phyloP scores from a whole-genome alignment of 2,329 filamentous ascomycete species.

The Sporothrix protearum region DNA sequence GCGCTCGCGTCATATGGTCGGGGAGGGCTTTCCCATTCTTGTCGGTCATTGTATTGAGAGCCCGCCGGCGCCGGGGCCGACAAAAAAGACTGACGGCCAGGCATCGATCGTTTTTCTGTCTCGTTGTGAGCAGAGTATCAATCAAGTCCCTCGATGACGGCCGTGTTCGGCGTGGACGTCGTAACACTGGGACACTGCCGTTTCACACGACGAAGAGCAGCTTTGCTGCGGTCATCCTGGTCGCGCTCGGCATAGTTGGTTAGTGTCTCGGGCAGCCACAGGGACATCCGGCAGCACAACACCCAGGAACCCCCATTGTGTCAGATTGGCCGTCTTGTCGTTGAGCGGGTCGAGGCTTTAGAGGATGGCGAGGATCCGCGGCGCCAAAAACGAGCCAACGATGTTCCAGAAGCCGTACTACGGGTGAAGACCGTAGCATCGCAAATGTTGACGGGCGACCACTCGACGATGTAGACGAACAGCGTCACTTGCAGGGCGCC shows the following conservation, averaged over 20 bases:
- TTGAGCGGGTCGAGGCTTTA: slow-evolving; percentile 21
- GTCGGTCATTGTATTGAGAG: too few relatives aligned
- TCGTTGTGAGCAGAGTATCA: too few relatives aligned
- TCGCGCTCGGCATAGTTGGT: slow-evolving; percentile 27
- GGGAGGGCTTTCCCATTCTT: too few relatives aligned
- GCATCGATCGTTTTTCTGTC: too few relatives aligned
- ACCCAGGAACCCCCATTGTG: slow-evolving; percentile 28
- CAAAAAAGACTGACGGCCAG: too few relatives aligned
- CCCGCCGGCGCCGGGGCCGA: too few relatives aligned
- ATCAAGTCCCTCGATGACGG: slow-evolving; percentile 29
- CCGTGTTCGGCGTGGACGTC: slow-evolving; percentile 28
- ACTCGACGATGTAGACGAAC: slow-evolving; percentile 27
- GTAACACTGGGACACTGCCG: slow-evolving; percentile 24
- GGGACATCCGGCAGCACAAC: slow-evolving; percentile 28
- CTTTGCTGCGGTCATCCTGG: slow-evolving; percentile 28
- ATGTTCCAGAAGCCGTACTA: slow-evolving; percentile 27
- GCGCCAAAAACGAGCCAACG: slow-evolving; percentile 21
- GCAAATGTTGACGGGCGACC: slow-evolving; percentile 26
- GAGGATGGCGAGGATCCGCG: slow-evolving; percentile 17
- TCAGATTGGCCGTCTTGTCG: slow-evolving; percentile 25
- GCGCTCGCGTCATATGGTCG: too few relatives aligned
- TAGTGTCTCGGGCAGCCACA: slow-evolving; percentile 27
- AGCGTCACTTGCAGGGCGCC: slow-evolving; percentile 27
- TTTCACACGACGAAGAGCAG: slow-evolving; percentile 27
- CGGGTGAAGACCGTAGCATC: slow-evolving; percentile 25